Evolutionary conservation across 495 filamentous ascomycete genomes (phyloP), one percentile per base, ranked within the genome.

Genomic region (Thozetella sp.): DNA sequence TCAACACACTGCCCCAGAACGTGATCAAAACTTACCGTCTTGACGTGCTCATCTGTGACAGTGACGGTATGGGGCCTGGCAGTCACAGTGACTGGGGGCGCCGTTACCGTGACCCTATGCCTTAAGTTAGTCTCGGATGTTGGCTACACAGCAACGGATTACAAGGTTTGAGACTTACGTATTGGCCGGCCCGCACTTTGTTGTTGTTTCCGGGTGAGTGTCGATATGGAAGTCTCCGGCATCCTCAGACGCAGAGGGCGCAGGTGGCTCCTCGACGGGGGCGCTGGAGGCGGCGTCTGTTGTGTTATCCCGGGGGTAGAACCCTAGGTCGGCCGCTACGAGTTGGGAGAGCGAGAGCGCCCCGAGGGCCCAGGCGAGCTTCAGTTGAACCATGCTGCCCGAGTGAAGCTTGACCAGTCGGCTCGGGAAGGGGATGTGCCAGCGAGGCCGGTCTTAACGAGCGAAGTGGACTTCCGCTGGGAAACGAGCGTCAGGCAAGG

Each of bases 311-410:
- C 61, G 62, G 45, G 43, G 53, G 12, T 59, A 61, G 17, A 61
- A 23, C 11, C 55, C 60, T 10, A 24, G 26, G 15, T 66, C 60
- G 3, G 50, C 43, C 9, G 60, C 3, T 22, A 56, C 66, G 34
- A 63, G 10, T 17, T 56, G 61, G 51, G 58, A 60, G 55, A 71
- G 63, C 53, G 61, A 66, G 58, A 71, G 26, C 15, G 65, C 57
- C 57, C 67, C 69, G 15, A 68, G 57, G 45, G 60, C 54, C 26
- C 60, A 48, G 6, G 43, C 20, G 43, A 48, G 43, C 43, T 48
- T 48, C n/a, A 48, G n/a, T 20, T 48, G 43, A 48, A 48, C 43
- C 43, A 48, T 48, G 11, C 20, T 48, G 43, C 3, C 9, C 43
- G 4, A n/a, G 43, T 11, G 43, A 48, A 48, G 43, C 43, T 48